These are phyloP conservation scores for Sophora flavescens DNA, from an alignment of 306 rosid genomes.

Conservation along the genomic window DNA sequence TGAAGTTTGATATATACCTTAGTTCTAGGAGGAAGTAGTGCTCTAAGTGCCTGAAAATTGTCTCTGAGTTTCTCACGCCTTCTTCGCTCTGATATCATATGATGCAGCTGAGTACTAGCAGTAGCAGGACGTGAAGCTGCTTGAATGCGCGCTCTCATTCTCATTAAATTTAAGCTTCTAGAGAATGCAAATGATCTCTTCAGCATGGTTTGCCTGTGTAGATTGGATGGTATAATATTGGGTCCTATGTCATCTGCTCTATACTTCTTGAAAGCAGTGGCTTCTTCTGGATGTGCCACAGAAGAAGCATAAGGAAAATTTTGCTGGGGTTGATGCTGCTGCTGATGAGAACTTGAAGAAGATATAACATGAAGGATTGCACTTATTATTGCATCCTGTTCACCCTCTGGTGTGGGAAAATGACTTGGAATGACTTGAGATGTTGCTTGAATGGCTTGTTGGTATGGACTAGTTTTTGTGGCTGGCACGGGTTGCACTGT, in stretches of 20 bases:
- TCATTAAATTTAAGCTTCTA: conserved; percentile 55
- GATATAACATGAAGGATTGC: conserved; percentile 62
- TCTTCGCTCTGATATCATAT: conserved; percentile 80
- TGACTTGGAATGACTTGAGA: conserved; percentile 42
- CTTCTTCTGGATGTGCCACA: conserved; percentile 45
- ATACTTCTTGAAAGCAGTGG: conserved; percentile 72
- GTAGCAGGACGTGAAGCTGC: conserved; percentile 53
- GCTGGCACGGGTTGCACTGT: conserved; percentile 45
- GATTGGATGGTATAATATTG: conserved; percentile 8
- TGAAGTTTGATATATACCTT: conserved; percentile 59
- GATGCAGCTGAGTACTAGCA: conserved; percentile 68
- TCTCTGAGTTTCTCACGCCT: conserved; percentile 88
- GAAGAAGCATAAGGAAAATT: conserved; percentile 31
- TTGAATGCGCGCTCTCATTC: conserved; percentile 59
- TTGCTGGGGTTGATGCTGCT: conserved; percentile 32
- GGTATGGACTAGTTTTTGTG: not conserved
- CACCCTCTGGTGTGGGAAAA: conserved; percentile 57
- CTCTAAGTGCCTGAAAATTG: conserved; percentile 74
- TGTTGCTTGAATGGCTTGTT: conserved; percentile 55
- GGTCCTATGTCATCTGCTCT: conserved; percentile 31
- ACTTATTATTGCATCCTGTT: conserved; percentile 55
- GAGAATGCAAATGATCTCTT: conserved; percentile 74
- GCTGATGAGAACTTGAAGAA: conserved; percentile 43
- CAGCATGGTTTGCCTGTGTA: conserved; percentile 53
- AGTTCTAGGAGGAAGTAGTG: conserved; percentile 81